phyloP scores from a whole-genome alignment of 129 eudicot genomes.

The Flaveria bidentis region DNA sequence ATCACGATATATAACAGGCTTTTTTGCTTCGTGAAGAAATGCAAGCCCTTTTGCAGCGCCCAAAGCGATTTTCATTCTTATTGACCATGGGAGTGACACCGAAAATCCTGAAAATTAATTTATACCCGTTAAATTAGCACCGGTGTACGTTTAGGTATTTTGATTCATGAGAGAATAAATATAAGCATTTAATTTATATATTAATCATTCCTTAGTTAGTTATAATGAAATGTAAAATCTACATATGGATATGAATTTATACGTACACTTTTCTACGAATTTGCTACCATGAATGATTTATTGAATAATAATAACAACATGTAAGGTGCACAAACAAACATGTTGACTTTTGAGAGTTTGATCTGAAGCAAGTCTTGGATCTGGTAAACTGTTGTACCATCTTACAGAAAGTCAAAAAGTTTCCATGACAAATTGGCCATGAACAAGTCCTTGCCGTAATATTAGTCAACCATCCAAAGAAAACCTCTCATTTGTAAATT shows the following conservation, averaged over 20 bases:
- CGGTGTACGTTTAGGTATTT: background rate
- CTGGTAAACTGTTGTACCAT: conserved; percentile 22
- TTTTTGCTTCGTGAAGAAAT: conserved; percentile 73
- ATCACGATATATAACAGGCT: conserved; percentile 77
- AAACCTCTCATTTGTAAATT: conserved; percentile 10
- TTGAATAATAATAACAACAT: background rate
- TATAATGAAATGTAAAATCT: background rate
- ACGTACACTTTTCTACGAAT: background rate
- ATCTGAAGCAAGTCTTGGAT: conserved; percentile 23
- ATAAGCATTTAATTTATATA: background rate
- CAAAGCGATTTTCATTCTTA: conserved; percentile 71
- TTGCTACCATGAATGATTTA: background rate
- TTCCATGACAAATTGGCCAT: conserved; percentile 15
- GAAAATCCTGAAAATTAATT: conserved; percentile 52
- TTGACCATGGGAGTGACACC: conserved; percentile 77
- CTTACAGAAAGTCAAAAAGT: conserved; percentile 32
- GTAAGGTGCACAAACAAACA: background rate
- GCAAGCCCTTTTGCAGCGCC: conserved; percentile 86
- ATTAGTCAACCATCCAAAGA: conserved; percentile 35
- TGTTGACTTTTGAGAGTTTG: conserved; percentile 27
- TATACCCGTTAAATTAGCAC: background rate
- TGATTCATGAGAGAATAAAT: background rate
- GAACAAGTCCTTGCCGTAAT: conserved; percentile 27
- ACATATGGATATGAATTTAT: background rate
- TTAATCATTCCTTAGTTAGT: background rate